Percentiles rank a stretch among this genome's conserved stretches.
These are phyloP conservation scores for Amorphotheca resinae DNA, from an alignment of 495 filamentous ascomycete species.

Conservation along the genomic window DNA sequence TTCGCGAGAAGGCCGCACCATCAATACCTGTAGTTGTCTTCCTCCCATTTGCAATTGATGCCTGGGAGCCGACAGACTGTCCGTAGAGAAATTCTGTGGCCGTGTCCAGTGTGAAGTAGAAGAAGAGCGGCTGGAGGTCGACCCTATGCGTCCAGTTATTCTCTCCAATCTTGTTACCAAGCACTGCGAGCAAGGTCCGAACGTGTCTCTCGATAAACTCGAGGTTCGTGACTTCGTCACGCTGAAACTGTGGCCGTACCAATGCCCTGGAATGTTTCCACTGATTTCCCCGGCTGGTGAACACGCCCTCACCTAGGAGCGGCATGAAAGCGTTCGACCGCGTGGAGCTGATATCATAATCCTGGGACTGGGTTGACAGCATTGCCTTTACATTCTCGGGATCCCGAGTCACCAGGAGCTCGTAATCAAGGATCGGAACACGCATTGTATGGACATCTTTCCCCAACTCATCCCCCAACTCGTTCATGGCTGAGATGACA, in stretches of 20 bases:
- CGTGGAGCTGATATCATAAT: slow-evolving; percentile 30
- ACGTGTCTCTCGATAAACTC: slow-evolving; percentile 50
- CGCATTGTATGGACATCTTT: slow-evolving; percentile 16
- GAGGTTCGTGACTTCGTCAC: slow-evolving; percentile 34
- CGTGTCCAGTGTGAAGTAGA: slow-evolving; percentile 26
- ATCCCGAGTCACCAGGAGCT: slow-evolving; percentile 14
- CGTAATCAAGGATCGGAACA: slow-evolving; percentile 23
- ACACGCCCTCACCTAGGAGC: slow-evolving; percentile 29
- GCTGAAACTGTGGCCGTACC: slow-evolving; percentile 29
- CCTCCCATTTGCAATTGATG: slow-evolving; percentile 15
- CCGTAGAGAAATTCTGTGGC: slow-evolving; percentile 15
- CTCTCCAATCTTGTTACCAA: slow-evolving; percentile 7
- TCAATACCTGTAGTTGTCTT: slow-evolving; percentile 28
- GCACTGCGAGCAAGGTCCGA: slow-evolving; percentile 34
- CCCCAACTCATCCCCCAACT: slow-evolving; percentile 19
- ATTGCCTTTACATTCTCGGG: slow-evolving; percentile 45
- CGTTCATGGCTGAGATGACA: slow-evolving; percentile 16
- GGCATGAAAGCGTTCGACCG: slow-evolving; percentile 9
- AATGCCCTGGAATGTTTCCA: slow-evolving; percentile 31
- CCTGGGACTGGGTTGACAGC: slow-evolving; percentile 44
- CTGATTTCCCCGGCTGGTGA: slow-evolving; percentile 26
- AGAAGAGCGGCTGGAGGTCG: slow-evolving; percentile 45
- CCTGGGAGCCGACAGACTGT: slow-evolving; percentile 5
- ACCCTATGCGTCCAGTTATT: slow-evolving; percentile 23
- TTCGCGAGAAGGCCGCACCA: slow-evolving; percentile 4